These are phyloP conservation scores for Anaeramoeba flamelloides DNA, from an alignment of 78 protist genomes.

Conservation along the genomic window DNA sequence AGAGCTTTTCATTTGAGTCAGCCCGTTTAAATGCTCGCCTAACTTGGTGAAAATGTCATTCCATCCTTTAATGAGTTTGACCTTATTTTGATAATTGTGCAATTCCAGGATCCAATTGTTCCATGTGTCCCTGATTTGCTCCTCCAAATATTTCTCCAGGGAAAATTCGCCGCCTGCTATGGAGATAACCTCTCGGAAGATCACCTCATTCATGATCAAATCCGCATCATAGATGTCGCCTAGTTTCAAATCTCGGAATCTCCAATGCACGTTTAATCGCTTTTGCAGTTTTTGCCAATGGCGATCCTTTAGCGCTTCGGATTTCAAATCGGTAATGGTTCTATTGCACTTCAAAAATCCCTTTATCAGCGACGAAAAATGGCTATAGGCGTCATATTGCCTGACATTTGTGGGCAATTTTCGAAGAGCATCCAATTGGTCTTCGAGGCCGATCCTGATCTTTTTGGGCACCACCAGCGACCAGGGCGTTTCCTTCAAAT, in stretches of 20 bases:
- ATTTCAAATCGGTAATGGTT: constrained; percentile 20
- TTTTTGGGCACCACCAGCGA: constrained; percentile 51
- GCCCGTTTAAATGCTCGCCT: constrained; percentile 40
- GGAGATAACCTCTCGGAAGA: constrained; percentile 53
- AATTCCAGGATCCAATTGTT: constrained; percentile 44
- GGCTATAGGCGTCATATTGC: constrained; percentile 55
- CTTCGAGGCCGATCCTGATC: constrained; percentile 18
- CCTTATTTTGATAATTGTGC: constrained; percentile 44
- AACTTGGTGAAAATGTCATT: constrained; percentile 68
- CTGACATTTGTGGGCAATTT: constrained; percentile 52
- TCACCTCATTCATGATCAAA: constrained; percentile 35
- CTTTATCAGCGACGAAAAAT: constrained; percentile 25
- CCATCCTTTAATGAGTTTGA: constrained; percentile 70
- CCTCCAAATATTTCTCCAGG: constrained; percentile 72
- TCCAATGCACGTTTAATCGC: constrained; percentile 33
- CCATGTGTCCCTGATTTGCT: constrained; percentile 63
- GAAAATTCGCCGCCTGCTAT: constrained; percentile 86
- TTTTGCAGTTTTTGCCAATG: constrained; percentile 61
- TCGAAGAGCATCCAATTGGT: constrained; percentile 19
- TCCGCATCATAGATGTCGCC: constrained; percentile 61
- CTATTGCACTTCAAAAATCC: constrained; percentile 6
- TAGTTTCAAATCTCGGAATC: constrained; percentile 46
- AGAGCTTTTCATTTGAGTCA: constrained; percentile 65
- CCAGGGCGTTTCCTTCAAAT: constrained; percentile 54
- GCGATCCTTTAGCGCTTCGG: constrained; percentile 62